A percentile compares a stretch with the other conserved stretches of the same genome.
phyloP scores from a whole-genome alignment of 1,139 yeast genomes.

The Williopsis jadinii region DNA sequence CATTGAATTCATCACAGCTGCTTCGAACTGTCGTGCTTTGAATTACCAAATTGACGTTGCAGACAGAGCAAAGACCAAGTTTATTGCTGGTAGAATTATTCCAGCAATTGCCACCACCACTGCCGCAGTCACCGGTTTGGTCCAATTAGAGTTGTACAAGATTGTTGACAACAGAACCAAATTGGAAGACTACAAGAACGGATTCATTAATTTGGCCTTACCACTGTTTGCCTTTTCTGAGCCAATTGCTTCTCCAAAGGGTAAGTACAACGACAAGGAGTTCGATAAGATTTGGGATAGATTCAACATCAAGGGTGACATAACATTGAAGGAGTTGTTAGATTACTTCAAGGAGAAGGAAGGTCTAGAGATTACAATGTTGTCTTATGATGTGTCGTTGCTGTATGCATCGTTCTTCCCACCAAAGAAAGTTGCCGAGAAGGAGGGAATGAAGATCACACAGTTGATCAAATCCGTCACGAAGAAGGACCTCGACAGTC shows the following conservation, averaged over 20 bases:
- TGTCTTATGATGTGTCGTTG: conserved; percentile 84
- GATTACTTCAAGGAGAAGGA: conserved; percentile 74
- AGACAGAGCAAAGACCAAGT: conserved; percentile 69
- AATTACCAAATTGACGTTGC: conserved; percentile 82
- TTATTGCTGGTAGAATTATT: conserved; percentile 88
- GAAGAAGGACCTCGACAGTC: conserved; percentile 74
- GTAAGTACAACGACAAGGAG: conserved; percentile 70
- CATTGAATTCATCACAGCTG: conserved; percentile 94
- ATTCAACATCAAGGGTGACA: conserved; percentile 72
- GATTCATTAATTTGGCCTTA: conserved; percentile 86
- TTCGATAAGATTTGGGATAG: conserved; percentile 96
- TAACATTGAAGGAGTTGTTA: conserved; percentile 69
- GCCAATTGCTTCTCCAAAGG: conserved; percentile 81
- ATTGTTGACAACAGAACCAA: conserved; percentile 67
- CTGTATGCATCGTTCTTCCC: conserved; percentile 93
- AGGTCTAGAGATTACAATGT: conserved; percentile 83
- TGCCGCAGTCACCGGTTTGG: conserved; percentile 91
- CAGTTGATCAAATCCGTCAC: conserved; percentile 75
- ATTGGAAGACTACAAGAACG: conserved; percentile 88
- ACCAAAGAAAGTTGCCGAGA: conserved; percentile 78
- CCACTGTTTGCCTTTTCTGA: conserved; percentile 97
- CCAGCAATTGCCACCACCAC: conserved; percentile 99
- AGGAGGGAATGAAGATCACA: conserved; percentile 61
- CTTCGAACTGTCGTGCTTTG: conserved; percentile 91
- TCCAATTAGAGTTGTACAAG: conserved; percentile 85